phyloP scores from a whole-genome alignment of 371 early-diverging fungal species.

The Mycotypha africana region DNA sequence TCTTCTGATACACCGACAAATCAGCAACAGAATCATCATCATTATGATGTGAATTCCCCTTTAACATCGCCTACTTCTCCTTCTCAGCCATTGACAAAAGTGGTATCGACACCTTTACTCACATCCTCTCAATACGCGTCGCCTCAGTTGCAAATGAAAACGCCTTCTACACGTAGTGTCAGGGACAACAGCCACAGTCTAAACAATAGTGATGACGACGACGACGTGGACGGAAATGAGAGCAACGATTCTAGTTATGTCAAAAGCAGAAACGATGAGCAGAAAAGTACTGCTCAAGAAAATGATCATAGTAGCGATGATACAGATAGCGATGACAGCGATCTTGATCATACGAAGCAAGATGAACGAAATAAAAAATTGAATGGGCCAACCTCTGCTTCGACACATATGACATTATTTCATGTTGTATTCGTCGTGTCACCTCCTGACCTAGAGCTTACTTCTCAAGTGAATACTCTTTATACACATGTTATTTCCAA shows the following conservation, averaged over 20 bases:
- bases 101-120: too few relatives aligned
- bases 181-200: too few relatives aligned
- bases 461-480: constrained; percentile 56
- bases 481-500: constrained; percentile 72
- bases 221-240: too few relatives aligned
- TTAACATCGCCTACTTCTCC: neutral
- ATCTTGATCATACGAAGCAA: constrained; percentile 1
- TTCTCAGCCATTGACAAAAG: too few relatives aligned
- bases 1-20: neutral
- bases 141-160: neutral
- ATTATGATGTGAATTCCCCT: neutral
- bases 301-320: constrained; percentile 4
- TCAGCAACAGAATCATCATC: neutral
- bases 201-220: too few relatives aligned
- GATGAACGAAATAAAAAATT: too few relatives aligned
- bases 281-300: too few relatives aligned
- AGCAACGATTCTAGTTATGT: too few relatives aligned
- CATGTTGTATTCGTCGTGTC: constrained; percentile 75
- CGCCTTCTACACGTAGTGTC: too few relatives aligned
- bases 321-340: constrained; percentile 18
- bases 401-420: constrained; percentile 67
- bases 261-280: too few relatives aligned
- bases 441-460: constrained; percentile 53
- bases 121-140: neutral
- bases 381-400: constrained; percentile 8